Percentiles rank a stretch among this genome's conserved stretches.
phyloP scores from a whole-genome alignment of 306 rosid species.

The Sindora glabra region DNA sequence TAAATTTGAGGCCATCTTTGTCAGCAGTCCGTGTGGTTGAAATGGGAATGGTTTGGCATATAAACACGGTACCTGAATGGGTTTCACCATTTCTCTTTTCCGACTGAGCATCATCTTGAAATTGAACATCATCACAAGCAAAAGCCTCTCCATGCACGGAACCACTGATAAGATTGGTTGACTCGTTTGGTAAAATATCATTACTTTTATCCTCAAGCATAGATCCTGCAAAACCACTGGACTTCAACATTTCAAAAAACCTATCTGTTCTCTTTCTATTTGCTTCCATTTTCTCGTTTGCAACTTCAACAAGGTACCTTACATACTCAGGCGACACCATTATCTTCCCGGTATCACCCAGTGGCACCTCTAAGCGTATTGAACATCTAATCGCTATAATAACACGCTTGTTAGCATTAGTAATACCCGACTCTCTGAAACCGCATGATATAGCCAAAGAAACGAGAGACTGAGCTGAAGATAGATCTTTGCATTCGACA shows the following conservation, averaged over 20 bases:
- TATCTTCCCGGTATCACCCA: slow-evolving; percentile 48
- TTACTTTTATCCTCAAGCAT: not conserved
- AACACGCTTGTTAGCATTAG: slow-evolving; percentile 62
- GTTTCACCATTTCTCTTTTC: slow-evolving; percentile 20
- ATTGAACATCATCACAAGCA: slow-evolving; percentile 9
- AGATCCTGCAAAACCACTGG: slow-evolving; percentile 14
- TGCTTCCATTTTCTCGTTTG: slow-evolving; percentile 80
- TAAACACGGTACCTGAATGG: slow-evolving; percentile 52
- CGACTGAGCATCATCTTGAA: slow-evolving; percentile 15
- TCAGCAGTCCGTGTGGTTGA: not conserved
- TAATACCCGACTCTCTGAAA: slow-evolving; percentile 87
- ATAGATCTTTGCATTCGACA: slow-evolving; percentile 68
- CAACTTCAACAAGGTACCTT: slow-evolving; percentile 55
- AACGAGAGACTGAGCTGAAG: slow-evolving; percentile 70
- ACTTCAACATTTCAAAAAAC: slow-evolving; percentile 39
- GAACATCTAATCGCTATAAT: slow-evolving; percentile 91
- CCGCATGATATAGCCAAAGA: slow-evolving; percentile 79
- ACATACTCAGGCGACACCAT: slow-evolving; percentile 70
- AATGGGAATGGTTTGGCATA: too few relatives aligned
- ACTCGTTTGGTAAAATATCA: not conserved
- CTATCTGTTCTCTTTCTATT: slow-evolving; percentile 69
- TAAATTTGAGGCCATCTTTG: not conserved
- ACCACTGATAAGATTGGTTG: not conserved
- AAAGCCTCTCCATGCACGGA: not conserved
- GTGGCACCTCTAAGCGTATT: slow-evolving; percentile 71